A percentile compares a stretch with the other conserved stretches of the same genome.
phyloP scores from a whole-genome alignment of 2,329 filamentous ascomycete species.

The Pezicula radicicola region DNA sequence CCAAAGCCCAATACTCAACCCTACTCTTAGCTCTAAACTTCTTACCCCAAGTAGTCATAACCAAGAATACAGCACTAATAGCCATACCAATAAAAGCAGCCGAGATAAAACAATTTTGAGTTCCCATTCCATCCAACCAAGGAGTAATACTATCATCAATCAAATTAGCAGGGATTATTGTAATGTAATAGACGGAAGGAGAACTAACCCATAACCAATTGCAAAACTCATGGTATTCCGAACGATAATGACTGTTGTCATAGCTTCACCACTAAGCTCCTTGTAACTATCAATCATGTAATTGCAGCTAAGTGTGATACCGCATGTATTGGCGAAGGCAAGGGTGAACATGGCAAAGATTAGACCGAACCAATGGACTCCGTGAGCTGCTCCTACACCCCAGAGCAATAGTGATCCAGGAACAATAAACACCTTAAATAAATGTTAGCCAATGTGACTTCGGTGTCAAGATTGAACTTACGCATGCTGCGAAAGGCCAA shows the following conservation, averaged over 20 bases:
- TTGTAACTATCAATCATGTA: slow-evolving; percentile 45
- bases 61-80: slow-evolving; percentile 23
- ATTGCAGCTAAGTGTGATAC: slow-evolving; percentile 36
- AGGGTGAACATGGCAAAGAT: slow-evolving; percentile 43
- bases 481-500: slow-evolving; percentile 24
- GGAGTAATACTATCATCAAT: slow-evolving; percentile 30
- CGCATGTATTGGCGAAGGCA: slow-evolving; percentile 36
- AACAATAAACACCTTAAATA: slow-evolving; percentile 26
- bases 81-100: slow-evolving; percentile 32
- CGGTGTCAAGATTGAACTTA: slow-evolving; percentile 3
- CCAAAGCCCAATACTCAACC: not conserved
- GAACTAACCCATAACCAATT: slow-evolving; percentile 39
- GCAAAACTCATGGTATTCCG: slow-evolving; percentile 46
- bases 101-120: slow-evolving; percentile 38
- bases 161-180: not conserved
- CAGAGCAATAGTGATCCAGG: slow-evolving; percentile 41
- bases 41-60: slow-evolving; percentile 30
- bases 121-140: slow-evolving; percentile 34
- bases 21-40: not conserved
- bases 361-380: slow-evolving; percentile 38
- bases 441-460: too few relatives aligned
- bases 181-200: not conserved
- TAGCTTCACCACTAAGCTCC: slow-evolving; percentile 41
- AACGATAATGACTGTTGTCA: slow-evolving; percentile 42
- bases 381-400: slow-evolving; percentile 44